These are phyloP conservation scores for Boeremia exigua DNA, from an alignment of 2,329 filamentous ascomycete species.

Conservation along the genomic window DNA sequence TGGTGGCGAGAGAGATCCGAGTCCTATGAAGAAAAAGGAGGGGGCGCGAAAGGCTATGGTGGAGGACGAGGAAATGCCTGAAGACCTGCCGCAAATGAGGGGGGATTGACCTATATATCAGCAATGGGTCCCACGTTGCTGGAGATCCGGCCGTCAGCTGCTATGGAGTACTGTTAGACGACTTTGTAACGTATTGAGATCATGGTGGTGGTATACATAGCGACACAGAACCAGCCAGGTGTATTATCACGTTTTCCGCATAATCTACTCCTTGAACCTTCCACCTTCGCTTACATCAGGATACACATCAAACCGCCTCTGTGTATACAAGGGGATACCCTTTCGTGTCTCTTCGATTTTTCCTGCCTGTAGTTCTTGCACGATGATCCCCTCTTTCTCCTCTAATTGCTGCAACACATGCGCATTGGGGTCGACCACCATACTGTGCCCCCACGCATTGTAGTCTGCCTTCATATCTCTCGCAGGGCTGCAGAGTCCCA, in stretches of 20 bases:
- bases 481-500: conserved; percentile 90
- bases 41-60: conserved; percentile 12
- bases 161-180: neutral
- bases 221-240: neutral
- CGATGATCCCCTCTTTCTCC: conserved; percentile 77
- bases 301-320: conserved; percentile 95
- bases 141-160: neutral
- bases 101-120: conserved; percentile 10
- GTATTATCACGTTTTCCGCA: neutral
- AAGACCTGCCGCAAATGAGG: conserved; percentile 14
- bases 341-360: conserved; percentile 56
- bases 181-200: neutral
- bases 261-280: conserved; percentile 46
- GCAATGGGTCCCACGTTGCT: neutral
- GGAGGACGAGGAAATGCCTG: neutral
- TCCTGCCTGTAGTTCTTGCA: conserved; percentile 59
- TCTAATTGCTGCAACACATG: conserved; percentile 79
- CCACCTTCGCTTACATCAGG: conserved; percentile 78
- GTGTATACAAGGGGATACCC: conserved; percentile 81
- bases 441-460: conserved; percentile 89
- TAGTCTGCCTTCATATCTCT: conserved; percentile 79
- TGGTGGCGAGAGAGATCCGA: conserved; percentile 25
- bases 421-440: conserved; percentile 88
- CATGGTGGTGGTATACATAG: neutral
- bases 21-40: conserved; percentile 36